Evolutionary conservation across 371 early-diverging fungal species (phyloP).

Genomic region (Amoeboradix gromovi): DNA sequence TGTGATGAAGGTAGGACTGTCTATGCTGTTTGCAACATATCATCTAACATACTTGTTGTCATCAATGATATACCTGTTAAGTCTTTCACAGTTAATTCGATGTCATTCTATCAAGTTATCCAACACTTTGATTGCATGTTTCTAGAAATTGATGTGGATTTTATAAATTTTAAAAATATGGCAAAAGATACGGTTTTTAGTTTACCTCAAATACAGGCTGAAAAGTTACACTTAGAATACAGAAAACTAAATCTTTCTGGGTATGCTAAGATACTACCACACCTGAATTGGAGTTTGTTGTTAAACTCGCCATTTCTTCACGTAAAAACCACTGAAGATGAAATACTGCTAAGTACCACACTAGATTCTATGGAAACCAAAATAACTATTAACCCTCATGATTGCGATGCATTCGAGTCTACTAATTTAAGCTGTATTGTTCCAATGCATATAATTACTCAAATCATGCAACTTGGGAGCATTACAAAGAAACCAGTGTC

Average conservation of each 20-base stretch:
- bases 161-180: neutral
- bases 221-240: neutral
- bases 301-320: neutral
- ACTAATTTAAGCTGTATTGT: neutral
- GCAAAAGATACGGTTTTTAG: neutral
- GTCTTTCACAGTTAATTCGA: neutral
- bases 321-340: neutral
- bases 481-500: neutral
- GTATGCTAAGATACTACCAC: neutral
- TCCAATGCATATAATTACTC: neutral
- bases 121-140: neutral
- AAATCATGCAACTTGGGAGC: neutral
- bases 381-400: neutral
- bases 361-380: neutral
- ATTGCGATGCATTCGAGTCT: neutral
- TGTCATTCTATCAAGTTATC: neutral
- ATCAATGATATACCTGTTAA: neutral
- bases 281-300: neutral
- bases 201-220: neutral
- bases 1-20: neutral
- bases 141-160: neutral
- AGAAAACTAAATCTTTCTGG: neutral
- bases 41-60: neutral
- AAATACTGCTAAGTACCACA: neutral
- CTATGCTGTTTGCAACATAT: neutral